Conservation (phyloP, 2,329 filamentous ascomycete genomes). For the Botryotinia calthae region DNA sequence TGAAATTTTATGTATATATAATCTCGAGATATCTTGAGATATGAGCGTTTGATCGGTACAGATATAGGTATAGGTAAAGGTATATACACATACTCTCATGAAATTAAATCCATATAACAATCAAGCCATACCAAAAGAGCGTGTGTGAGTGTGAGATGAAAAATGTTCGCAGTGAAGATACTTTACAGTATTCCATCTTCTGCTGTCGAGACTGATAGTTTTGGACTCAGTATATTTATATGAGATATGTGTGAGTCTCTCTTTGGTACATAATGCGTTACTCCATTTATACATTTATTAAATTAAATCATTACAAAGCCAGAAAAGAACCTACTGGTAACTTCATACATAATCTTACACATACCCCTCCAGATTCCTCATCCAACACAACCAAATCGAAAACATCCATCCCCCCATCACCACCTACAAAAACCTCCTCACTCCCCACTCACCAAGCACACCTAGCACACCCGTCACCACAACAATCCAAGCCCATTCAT, state of each 20-base stretch:
- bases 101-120: too few species aligned
- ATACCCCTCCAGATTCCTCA: not conserved
- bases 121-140: too few species aligned
- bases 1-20: too few species aligned
- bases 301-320: not conserved
- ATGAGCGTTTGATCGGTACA: too few species aligned
- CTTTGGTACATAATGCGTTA: not conserved
- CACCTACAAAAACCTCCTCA: not conserved
- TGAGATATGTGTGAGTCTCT: too few species aligned
- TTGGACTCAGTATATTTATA: not conserved
- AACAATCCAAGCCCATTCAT: conserved; percentile 22
- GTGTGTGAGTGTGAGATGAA: too few species aligned
- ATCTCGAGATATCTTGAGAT: too few species aligned
- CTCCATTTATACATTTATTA: not conserved
- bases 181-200: too few species aligned
- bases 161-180: too few species aligned
- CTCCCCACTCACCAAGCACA: conserved; percentile 10
- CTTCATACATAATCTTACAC: not conserved
- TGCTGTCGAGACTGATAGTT: not conserved
- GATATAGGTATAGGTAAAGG: too few species aligned
- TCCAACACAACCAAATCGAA: too few species aligned
- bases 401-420: not conserved
- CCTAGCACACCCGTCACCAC: conserved; percentile 11
- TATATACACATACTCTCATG: too few species aligned
- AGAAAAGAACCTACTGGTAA: not conserved